Evolutionary conservation across 2,329 filamentous ascomycete genomes (phyloP), one percentile per base, ranked within the genome.

Genomic region (Pleurostoma richardsiae): DNA sequence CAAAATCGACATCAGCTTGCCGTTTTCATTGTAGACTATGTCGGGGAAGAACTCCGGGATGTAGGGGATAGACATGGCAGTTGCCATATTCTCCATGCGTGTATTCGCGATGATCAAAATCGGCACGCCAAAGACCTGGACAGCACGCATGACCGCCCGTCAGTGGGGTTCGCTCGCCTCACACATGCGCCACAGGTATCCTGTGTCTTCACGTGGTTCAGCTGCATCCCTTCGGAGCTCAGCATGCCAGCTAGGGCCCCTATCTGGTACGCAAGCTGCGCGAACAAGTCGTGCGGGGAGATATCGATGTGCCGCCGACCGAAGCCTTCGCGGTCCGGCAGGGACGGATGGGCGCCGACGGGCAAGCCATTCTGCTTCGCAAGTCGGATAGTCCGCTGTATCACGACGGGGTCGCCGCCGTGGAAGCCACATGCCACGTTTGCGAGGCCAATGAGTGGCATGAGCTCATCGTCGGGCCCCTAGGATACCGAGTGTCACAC

Each of bases 171-270:
- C 33, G 33, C 33, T 36, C 33, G 33, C 33, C n/a, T 36, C 33
- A 36, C 33, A 36, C 8, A 8, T 8, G 8, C 33, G 33, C 33
- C 33, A 36, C 33, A 36, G 33, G 33, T 36, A 36, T 8, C 33
- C 33, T 36, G 33, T 36, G 33, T 36, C 33, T 36, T 50, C 39
- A 50, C 11, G 33, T 50, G 48, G 19, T 41, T 43, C 11, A 50
- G 42, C 5, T 63, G 56, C 48, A 54, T 49, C 27, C 48, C 51
- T 40, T 52, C 52, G 45, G 51, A 51, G 45, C 54, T 45, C 40
- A 47, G 49, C 36, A 50, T 40, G 10, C 39, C 40, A 11, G 47
- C 45, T 40, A 47, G 46, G 10, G 43, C 50, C 19, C 44, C 43
- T 5, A 50, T 51, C 31, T 49, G 44, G 29, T 50, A 48, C 27